Conservation (phyloP, 2,329 filamentous ascomycete species). For the Aspergillus glaucus region DNA sequence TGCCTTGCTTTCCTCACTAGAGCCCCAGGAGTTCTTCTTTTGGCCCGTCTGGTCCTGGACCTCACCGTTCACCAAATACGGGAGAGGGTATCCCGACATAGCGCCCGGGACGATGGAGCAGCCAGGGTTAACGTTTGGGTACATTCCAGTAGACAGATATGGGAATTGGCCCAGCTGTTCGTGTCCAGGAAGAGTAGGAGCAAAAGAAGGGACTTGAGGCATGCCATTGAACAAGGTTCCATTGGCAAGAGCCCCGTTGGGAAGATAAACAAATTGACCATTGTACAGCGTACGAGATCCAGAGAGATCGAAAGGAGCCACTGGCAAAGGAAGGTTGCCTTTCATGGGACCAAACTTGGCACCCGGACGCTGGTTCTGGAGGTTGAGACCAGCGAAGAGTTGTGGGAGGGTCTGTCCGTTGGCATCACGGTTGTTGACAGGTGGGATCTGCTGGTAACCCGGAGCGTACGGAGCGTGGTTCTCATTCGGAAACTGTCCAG, state of each 20-base stretch:
- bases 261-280: slow-evolving; percentile 25
- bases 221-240: slow-evolving; percentile 23
- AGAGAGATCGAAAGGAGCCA: slow-evolving; percentile 23
- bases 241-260: slow-evolving; percentile 18
- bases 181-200: slow-evolving; percentile 22
- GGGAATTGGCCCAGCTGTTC: slow-evolving; percentile 29
- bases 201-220: slow-evolving; percentile 22
- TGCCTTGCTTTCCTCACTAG: slow-evolving; percentile 35
- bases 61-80: slow-evolving; percentile 30
- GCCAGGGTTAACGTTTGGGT: slow-evolving; percentile 28
- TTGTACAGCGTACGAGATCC: slow-evolving; percentile 22
- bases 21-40: slow-evolving; percentile 36
- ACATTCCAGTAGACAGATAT: slow-evolving; percentile 33
- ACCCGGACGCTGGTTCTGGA: slow-evolving; percentile 23
- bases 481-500: slow-evolving; percentile 21
- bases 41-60: slow-evolving; percentile 30
- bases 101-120: slow-evolving; percentile 25
- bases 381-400: slow-evolving; percentile 19
- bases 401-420: slow-evolving; percentile 15
- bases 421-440: slow-evolving; percentile 12
- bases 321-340: slow-evolving; percentile 15
- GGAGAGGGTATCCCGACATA: slow-evolving; percentile 31
- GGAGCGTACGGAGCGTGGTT: slow-evolving; percentile 18
- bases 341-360: slow-evolving; percentile 24
- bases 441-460: slow-evolving; percentile 15